Evolutionary conservation across 2,329 filamentous ascomycete species (phyloP), one percentile per base, ranked within the genome.

Genomic region (Aspergillus niger): DNA sequence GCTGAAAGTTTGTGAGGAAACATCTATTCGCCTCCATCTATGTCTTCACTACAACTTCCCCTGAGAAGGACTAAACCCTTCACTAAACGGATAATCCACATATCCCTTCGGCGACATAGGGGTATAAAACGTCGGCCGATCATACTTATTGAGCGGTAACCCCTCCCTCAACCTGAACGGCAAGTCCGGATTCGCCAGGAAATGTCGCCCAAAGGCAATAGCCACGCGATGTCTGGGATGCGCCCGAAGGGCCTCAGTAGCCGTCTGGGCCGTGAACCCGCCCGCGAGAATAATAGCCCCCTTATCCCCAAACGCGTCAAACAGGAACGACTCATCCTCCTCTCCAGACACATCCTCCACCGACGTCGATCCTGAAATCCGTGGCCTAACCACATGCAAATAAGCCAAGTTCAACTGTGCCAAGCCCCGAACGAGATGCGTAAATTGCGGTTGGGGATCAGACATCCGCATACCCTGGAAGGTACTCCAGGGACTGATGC

Each of bases 371-470:
- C 39, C 39, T 3, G 39, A 43, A 10, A 43, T 43, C 3, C 39
- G 39, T 10, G 39, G 39, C 39, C 61, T 59, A 11, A 61, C 55
- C 3, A 62, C 5, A 39, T 65, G 63, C 57, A 65, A 13, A 44
- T 64, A 65, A 11, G 49, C 59, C 55, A 61, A 3, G 4, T 38
- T 32, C n/a, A 43, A 17, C n/a, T 43, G 7, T 5, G 39, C 44
- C 24, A 15, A 10, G 13, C 22, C 13, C 2, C 22, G 2, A 1
- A 57, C 48, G 11, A 60, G 41, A 8, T 54, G 48, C n/a, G 75
- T 76, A 67, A 89, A 91, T 58, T 90, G 86, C 0, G 86, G 82
- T 6, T 84, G 68, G 0, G 86, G 85, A 47, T 89, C 80, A 0
- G 73, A 62, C 84, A 88, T 87, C 36, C 77, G 75, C 86, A 89